Percentiles rank a stretch among this genome's conserved stretches.
Conservation (phyloP, 768 basidiomycete species). For the Pleurotus tuoliensis region DNA sequence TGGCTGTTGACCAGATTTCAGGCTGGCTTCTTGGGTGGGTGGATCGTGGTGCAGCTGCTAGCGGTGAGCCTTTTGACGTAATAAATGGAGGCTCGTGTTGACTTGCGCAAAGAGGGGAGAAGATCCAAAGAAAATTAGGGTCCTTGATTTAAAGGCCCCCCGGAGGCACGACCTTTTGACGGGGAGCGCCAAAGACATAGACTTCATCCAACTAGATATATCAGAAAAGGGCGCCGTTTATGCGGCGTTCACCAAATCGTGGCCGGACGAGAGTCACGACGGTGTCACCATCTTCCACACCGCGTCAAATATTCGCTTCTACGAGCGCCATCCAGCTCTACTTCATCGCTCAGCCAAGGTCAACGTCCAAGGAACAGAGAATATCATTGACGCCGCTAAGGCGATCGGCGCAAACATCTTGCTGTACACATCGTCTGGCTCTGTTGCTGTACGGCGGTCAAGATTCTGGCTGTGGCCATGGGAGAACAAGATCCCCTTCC, state of each 20-base stretch:
- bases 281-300: constrained; percentile 70
- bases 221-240: constrained; percentile 49
- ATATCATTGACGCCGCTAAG: constrained; percentile 58
- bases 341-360: constrained; percentile 54
- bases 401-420: constrained; percentile 51
- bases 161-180: constrained; percentile 51
- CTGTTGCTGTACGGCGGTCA: constrained; percentile 51
- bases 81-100: neutral
- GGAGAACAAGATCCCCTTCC: constrained; percentile 53
- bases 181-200: constrained; percentile 47
- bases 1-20: constrained; percentile 18
- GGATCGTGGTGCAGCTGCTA: constrained; percentile 68
- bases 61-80: constrained; percentile 7
- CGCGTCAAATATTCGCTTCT: constrained; percentile 76
- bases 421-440: constrained; percentile 73
- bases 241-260: constrained; percentile 60
- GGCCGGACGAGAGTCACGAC: constrained; percentile 36
- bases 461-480: constrained; percentile 75
- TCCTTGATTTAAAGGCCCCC: constrained; percentile 66
- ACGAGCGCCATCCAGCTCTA: constrained; percentile 53
- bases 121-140: constrained; percentile 56
- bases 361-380: constrained; percentile 65
- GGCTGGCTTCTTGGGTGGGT: constrained; percentile 76
- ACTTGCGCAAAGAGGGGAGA: constrained; percentile 51
- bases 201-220: constrained; percentile 59